phyloP scores from a whole-genome alignment of 1,139 yeast species.

The Suhomyces guaymorum region DNA sequence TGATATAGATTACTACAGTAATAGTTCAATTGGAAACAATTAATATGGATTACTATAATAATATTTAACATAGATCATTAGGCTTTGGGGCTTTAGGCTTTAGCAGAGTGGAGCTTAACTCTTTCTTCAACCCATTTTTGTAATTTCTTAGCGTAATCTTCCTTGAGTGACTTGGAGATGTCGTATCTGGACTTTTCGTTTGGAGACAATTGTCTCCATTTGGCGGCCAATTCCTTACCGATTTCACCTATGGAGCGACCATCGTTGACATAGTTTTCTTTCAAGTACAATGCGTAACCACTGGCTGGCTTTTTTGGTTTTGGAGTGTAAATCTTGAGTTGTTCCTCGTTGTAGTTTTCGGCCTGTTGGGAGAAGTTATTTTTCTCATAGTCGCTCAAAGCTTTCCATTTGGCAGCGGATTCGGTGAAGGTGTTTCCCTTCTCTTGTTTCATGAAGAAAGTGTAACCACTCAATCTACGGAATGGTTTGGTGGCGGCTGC shows the following conservation, averaged over 20 bases:
- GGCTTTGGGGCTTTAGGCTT: no score
- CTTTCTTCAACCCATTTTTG: constrained; percentile 33
- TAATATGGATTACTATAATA: no score
- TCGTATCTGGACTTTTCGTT: constrained; percentile 33
- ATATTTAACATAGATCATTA: no score
- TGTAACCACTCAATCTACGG: constrained; percentile 31
- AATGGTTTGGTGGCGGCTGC: constrained; percentile 30
- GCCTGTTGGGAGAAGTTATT: constrained; percentile 26
- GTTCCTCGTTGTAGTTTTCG: constrained; percentile 30
- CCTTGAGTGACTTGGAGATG: constrained; percentile 22
- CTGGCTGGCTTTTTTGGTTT: constrained; percentile 37
- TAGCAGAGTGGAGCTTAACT: constrained; percentile 23
- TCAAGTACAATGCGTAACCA: constrained; percentile 34
- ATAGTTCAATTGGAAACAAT: no score
- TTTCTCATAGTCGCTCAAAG: constrained; percentile 30
- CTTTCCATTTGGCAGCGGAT: constrained; percentile 26
- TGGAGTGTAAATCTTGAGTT: constrained; percentile 29
- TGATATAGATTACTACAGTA: no score
- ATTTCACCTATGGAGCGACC: constrained; percentile 29
- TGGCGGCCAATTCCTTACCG: constrained; percentile 27
- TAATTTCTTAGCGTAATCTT: constrained; percentile 22
- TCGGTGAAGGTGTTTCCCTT: constrained; percentile 19
- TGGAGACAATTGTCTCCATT: constrained; percentile 34
- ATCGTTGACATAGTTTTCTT: constrained; percentile 28
- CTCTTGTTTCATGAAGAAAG: constrained; percentile 30